Base-by-base conservation (phyloP, 1,139 yeast genomes). In the Zygosaccharomyces pseudobailii region DNA sequence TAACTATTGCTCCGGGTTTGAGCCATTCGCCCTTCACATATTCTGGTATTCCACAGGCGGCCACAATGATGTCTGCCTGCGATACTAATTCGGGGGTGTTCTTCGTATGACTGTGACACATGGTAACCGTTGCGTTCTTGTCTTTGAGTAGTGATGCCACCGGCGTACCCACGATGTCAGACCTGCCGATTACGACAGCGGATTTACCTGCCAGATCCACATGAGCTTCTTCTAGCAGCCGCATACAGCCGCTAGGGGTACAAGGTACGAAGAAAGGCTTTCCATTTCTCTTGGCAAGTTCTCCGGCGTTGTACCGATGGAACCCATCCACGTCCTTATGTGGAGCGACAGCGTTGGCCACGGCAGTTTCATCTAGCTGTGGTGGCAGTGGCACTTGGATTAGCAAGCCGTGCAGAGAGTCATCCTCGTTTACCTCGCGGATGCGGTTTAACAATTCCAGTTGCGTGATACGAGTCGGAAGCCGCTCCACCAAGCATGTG, bases 101-200 rank as follows among this genome's bases (percentile, higher is more conserved):
- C 33, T 60, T 54, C 19, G 87, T 80, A 59, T 73, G 70, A 51
- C 85, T 75, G 59, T 85, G 94, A 53, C 87, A 78, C 48, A 79
- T 74, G 7, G 92, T 85, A 23, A 85, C 92, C 3, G 92, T 84
- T 50, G 88, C 87, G 61, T 86, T 84, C 57, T 75, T 79, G 56
- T 82, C 82, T 60, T 80, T 82, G 61, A 85, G 72, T 70, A 85
- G 70, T 43, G 87, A 80, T 4, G 89, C 82, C 24, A 85, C 83
- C 39, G 94, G 94, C 28, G 85, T 82, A 51, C 94, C 94, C 31
- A 85, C 94, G 55, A 85, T 85, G 66, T 85, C 90, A 8, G 90
- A 84, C 65, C 94, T 76, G 36, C 94, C 94, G 55, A 86, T 70
- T 9, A 85, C 89, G 40, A 84, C 92, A 2, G 88, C 92, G 57